Base-by-base conservation (phyloP, 2,329 filamentous ascomycete genomes). In the Colletotrichum tropicale region DNA sequence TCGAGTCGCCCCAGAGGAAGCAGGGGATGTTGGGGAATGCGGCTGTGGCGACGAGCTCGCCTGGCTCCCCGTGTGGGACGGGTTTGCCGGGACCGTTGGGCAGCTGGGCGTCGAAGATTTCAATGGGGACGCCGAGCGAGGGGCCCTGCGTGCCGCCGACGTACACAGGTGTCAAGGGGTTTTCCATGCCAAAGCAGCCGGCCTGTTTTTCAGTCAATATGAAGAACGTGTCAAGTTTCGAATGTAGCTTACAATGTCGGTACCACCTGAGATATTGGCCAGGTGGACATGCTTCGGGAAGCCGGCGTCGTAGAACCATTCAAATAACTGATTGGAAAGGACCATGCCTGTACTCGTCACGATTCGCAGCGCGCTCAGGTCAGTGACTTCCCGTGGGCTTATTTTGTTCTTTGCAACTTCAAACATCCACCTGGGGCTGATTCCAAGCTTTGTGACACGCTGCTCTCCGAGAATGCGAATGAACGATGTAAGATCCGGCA, bases 341-440 rank as follows among this genome's bases (percentile, higher is more conserved):
- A 97, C 94, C 94, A 96, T 96, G 5, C 95, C 95, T 0, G 95
- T 98, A 68, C 91, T 93, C 1, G 89, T 92, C 34, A 96, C 94
- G 5, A 87, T 83, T 32, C 86, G 85, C 30, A 98, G 86, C 8
- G 83, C 84, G 9, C 89, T 91, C 36, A 98, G 84, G 79, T 96
- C 90, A 2, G 90, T 88, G 10, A 93, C 85, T 2, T 92, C 86
- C 13, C 90, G 88, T 0, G 95, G 95, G 1, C 86, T 84, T 56
- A 96, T 88, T 1, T 88, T 87, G 24, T 89, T 88, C 78, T 93
- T 94, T 76, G 92, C 90, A 18, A 97, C 82, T 80, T 96, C 95
- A 66, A 93, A 90, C 80, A 98, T 87, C 89, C 94, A 98, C 6
- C 94, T 89, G 1, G 95, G 95, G 70, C 93, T 95, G 8, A 93